These are phyloP conservation scores for Mycosarcoma mackinlayi DNA, from an alignment of 1,284 basidiomycete genomes.

Conservation along the genomic window DNA sequence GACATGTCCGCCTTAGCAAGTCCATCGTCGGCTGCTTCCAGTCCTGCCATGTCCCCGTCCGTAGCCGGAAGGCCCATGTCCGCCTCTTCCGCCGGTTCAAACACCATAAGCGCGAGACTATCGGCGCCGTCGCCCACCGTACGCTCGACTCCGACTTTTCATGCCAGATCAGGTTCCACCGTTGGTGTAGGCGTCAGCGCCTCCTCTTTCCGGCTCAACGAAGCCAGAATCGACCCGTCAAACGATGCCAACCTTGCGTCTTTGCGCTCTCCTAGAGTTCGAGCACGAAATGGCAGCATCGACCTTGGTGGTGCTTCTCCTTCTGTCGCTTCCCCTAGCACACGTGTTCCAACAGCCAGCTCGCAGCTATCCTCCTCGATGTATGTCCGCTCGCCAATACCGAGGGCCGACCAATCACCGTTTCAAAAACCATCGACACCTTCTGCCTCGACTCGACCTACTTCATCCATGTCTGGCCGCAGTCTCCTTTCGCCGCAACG, in stretches of 20 bases:
- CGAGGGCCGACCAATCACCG: conserved; percentile 22
- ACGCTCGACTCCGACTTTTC: conserved; percentile 22
- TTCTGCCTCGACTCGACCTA: conserved; percentile 12
- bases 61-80: conserved; percentile 14
- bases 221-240: conserved; percentile 17
- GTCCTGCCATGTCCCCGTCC: conserved; percentile 42
- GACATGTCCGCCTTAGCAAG: conserved; percentile 47
- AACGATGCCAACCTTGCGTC: conserved; percentile 23
- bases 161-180: conserved; percentile 25
- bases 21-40: conserved; percentile 26
- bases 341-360: conserved; percentile 2
- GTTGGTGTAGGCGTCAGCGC: conserved; percentile 12
- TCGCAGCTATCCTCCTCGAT: conserved; percentile 19
- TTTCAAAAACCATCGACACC: conserved; percentile 23
- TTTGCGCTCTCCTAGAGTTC: conserved; percentile 20
- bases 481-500: conserved; percentile 29
- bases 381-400: conserved; percentile 18
- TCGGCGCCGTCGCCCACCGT: conserved; percentile 33
- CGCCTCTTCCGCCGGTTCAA: conserved; percentile 15
- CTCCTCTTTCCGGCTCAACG: conserved; percentile 17
- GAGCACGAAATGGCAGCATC: conserved; percentile 28
- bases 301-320: conserved; percentile 18
- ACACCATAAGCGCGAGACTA: conserved; percentile 22
- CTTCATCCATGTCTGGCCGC: conserved; percentile 12
- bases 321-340: conserved; percentile 9